A percentile compares a stretch with the other conserved stretches of the same genome.
phyloP scores from a whole-genome alignment of 2,329 filamentous ascomycete species.

The Paraconiothyrium brasiliense region DNA sequence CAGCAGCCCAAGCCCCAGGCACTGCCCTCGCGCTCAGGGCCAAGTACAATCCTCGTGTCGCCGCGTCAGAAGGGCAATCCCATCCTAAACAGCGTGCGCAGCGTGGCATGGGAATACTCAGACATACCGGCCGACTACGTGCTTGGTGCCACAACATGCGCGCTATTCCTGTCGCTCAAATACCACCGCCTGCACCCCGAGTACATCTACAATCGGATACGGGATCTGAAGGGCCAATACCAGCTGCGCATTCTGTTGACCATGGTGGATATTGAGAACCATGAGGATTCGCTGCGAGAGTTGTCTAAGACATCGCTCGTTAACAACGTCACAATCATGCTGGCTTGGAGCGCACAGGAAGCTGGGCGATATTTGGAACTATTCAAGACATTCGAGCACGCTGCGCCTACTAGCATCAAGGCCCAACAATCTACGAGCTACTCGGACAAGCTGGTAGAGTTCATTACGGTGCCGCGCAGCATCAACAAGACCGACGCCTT shows the following conservation, averaged over 20 bases:
- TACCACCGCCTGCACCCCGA: conserved; percentile 97
- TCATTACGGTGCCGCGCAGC: conserved; percentile 87
- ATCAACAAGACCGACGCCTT: conserved; percentile 97
- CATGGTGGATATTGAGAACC: conserved; percentile 95
- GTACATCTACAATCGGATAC: conserved; percentile 95
- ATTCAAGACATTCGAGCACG: conserved; percentile 94
- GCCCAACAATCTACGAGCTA: conserved; percentile 86
- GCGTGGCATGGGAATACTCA: conserved; percentile 93
- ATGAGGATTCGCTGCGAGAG: conserved; percentile 88
- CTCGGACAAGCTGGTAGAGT: conserved; percentile 86
- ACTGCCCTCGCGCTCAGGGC: conserved; percentile 71
- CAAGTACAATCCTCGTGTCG: conserved; percentile 87
- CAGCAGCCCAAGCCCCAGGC: conserved; percentile 90
- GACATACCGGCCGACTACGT: conserved; percentile 97
- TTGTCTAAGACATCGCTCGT: conserved; percentile 91
- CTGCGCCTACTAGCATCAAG: conserved; percentile 81
- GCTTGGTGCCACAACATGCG: conserved; percentile 85
- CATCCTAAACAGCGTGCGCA: conserved; percentile 81
- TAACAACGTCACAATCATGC: conserved; percentile 89
- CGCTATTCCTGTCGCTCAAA: conserved; percentile 91
- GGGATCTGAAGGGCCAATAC: conserved; percentile 84
- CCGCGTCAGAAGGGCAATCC: conserved; percentile 95
- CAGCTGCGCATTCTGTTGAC: conserved; percentile 84
- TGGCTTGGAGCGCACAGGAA: conserved; percentile 95
- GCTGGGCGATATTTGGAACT: conserved; percentile 92